Evolutionary conservation across 2,329 filamentous ascomycete species (phyloP).

Genomic region (Monosporascus sp.): DNA sequence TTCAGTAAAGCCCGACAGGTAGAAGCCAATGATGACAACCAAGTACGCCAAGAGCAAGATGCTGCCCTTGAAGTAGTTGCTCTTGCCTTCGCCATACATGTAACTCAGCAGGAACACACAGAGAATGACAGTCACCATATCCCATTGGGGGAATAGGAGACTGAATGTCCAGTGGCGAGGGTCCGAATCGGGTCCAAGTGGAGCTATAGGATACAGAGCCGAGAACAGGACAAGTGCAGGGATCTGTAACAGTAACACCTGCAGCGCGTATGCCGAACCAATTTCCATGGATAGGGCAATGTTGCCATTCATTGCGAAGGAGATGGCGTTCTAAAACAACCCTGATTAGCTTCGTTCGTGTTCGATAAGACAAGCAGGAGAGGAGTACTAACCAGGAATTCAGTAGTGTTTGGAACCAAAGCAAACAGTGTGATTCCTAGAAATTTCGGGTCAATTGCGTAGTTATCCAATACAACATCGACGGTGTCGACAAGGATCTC

Average conservation of each 20-base stretch:
- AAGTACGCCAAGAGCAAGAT: slow-evolving; percentile 90
- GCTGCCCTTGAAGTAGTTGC: slow-evolving; percentile 99
- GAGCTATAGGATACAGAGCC: slow-evolving; percentile 58
- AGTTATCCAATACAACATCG: slow-evolving; percentile 86
- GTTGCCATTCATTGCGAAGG: slow-evolving; percentile 99
- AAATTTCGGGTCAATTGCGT: slow-evolving; percentile 95
- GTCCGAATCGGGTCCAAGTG: slow-evolving; percentile 34
- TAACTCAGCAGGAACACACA: slow-evolving; percentile 96
- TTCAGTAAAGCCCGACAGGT: slow-evolving; percentile 61
- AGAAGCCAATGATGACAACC: slow-evolving; percentile 88
- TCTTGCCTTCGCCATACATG: slow-evolving; percentile 98
- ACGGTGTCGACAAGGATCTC: slow-evolving; percentile 97
- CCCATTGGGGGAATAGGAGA: slow-evolving; percentile 96
- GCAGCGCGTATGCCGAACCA: slow-evolving; percentile 90
- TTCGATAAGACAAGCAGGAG: slow-evolving; percentile 1
- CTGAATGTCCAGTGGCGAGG: slow-evolving; percentile 63
- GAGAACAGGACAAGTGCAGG: slow-evolving; percentile 90
- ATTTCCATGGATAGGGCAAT: slow-evolving; percentile 99
- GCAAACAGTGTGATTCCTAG: slow-evolving; percentile 95
- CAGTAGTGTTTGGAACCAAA: slow-evolving; percentile 94
- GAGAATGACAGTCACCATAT: slow-evolving; percentile 94
- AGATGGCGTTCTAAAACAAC: slow-evolving; percentile 76
- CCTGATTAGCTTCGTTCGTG: slow-evolving; percentile 6
- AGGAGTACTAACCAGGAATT: slow-evolving; percentile 70
- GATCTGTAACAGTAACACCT: slow-evolving; percentile 92